Evolutionary conservation across 768 basidiomycete species (phyloP).

Genomic region (Amanita pseudoporphyria): DNA sequence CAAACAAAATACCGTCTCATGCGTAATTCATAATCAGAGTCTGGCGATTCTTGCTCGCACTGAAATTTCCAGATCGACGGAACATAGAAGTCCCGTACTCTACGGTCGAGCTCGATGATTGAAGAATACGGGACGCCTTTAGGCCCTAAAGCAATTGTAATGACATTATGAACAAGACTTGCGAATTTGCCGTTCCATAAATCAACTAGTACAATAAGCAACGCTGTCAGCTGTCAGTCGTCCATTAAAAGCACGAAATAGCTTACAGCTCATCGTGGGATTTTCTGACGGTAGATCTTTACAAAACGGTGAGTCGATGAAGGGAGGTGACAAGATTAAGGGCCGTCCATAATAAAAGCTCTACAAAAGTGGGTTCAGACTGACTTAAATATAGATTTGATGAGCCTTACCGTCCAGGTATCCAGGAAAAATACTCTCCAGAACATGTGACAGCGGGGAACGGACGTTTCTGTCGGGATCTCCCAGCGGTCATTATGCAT

Average conservation of each 20-base stretch:
- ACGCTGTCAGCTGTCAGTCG: neutral
- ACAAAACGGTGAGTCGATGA: slow-evolving; percentile 49
- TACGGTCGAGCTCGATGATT: slow-evolving; percentile 49
- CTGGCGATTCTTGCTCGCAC: slow-evolving; percentile 14
- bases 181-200: slow-evolving; percentile 49
- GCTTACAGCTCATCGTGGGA: slow-evolving; percentile 33
- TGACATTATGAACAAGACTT: slow-evolving; percentile 38
- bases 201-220: slow-evolving; percentile 29
- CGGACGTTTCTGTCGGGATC: slow-evolving; percentile 31
- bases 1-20: slow-evolving; percentile 37
- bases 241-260: neutral
- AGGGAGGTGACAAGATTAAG: slow-evolving; percentile 39
- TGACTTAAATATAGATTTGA: neutral
- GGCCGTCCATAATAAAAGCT: slow-evolving; percentile 56
- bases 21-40: slow-evolving; percentile 15
- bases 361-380: slow-evolving; percentile 21
- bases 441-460: slow-evolving; percentile 47
- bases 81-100: slow-evolving; percentile 50
- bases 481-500: slow-evolving; percentile 53
- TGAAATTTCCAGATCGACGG: slow-evolving; percentile 36
- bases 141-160: slow-evolving; percentile 41
- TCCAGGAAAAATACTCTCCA: slow-evolving; percentile 64
- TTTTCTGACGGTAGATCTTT: slow-evolving; percentile 28
- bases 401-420: slow-evolving; percentile 41
- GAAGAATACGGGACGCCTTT: slow-evolving; percentile 40